Evolutionary conservation across 164 flowering plant genomes (phyloP), one percentile per base, ranked within the genome.

Genomic region (Vitis amurensis): DNA sequence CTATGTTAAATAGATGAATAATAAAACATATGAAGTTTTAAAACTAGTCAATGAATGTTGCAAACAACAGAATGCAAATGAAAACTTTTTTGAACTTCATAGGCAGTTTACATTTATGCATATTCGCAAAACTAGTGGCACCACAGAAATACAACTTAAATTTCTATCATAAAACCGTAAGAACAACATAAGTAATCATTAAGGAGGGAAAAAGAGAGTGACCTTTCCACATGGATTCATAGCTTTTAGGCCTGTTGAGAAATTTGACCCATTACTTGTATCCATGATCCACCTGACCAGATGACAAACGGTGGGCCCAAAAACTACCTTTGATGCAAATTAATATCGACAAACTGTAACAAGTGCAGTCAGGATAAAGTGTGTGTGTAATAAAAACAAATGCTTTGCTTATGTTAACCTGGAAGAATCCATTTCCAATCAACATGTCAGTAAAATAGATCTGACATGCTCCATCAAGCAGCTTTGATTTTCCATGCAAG

Each of bases 381-480:
- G 27, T 23, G 27, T 23, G 27, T 23, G 27, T 23, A 0, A 23
- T 23, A 23, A 2, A 23, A 23, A 23, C 27, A 23, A 23, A 10
- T 16, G 31, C 4, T 44, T 44, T 10, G 53, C 4, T 3, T 31
- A 16, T 11, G 50, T 15, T 17, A 44, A 83, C 86, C 82, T 83
- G 86, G 74, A 80, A 80, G 61, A 53, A 63, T 51, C 73, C 74
- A 55, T 70, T 76, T 55, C 70, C 67, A 67, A 67, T 64, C n/a
- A 69, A 56, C 63, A 70, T 53, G 0, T 78, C 80, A 30, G 73
- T 76, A 69, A 83, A 83, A 74, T 80, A 78, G 61, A 82, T 74
- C 73, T 83, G 86, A 63, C 86, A 83, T 69, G 86, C 86, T 67
- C 82, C 82, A 72, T 68, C 65, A 61, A 83, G 76, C 68, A 80